phyloP scores from a whole-genome alignment of 768 basidiomycete species.

The Leccinum variicolor region DNA sequence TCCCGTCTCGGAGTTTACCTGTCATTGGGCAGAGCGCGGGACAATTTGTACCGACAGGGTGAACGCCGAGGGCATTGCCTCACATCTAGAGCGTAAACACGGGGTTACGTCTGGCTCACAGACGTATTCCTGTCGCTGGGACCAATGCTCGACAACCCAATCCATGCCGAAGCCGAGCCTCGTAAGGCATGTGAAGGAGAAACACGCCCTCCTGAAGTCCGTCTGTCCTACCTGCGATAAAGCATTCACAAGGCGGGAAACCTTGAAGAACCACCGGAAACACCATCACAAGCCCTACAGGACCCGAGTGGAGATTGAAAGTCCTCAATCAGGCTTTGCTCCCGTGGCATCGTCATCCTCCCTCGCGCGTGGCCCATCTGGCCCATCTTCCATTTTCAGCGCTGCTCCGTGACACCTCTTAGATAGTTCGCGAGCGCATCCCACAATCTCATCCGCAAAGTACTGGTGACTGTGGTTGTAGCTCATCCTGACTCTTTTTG shows the following conservation, averaged over 20 bases:
- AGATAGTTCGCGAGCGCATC: neutral
- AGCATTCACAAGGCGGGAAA: conserved; percentile 2
- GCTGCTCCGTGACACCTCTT: neutral
- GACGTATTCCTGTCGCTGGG: neutral
- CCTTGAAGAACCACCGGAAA: neutral
- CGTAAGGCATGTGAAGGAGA: conserved; percentile 1
- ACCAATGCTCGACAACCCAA: neutral
- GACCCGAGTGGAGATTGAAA: neutral
- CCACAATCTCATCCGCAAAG: neutral
- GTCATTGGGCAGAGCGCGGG: neutral
- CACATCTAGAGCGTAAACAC: conserved; percentile 1
- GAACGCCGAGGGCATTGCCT: neutral
- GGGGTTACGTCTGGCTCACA: neutral
- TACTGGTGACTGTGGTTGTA: neutral
- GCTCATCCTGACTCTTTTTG: neutral
- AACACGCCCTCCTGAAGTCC: neutral
- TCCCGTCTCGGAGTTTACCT: neutral
- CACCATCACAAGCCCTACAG: neutral
- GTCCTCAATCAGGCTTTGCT: neutral
- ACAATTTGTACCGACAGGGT: conserved; percentile 1
- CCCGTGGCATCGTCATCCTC: neutral
- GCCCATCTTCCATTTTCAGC: neutral
- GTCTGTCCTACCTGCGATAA: neutral
- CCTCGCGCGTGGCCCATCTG: neutral
- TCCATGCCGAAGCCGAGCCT: conserved; percentile 5